phyloP scores from a whole-genome alignment of 345 rosid genomes.

The Lenwebbia sp. region DNA sequence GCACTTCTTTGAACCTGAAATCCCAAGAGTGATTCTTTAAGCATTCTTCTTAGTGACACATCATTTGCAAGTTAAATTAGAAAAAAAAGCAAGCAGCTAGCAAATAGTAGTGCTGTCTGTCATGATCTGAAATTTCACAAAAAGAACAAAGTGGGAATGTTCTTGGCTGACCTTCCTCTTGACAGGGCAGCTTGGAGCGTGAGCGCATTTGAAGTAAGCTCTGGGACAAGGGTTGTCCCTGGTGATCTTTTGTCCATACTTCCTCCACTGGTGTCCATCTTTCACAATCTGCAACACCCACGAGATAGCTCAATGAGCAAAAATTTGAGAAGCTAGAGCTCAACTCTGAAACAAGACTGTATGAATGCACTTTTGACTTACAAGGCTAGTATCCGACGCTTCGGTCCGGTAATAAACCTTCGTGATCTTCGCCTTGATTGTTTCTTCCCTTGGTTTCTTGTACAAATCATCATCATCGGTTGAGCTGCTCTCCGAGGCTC shows the following conservation, averaged over 20 bases:
- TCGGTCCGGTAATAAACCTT: slow-evolving; percentile 49
- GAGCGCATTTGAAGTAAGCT: slow-evolving; percentile 94
- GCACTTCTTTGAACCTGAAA: slow-evolving; percentile 89
- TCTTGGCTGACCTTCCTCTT: slow-evolving; percentile 63
- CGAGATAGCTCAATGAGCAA: neutral
- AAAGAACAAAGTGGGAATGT: neutral
- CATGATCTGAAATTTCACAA: neutral
- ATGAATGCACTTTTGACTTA: slow-evolving; percentile 7
- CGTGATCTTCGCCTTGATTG: slow-evolving; percentile 54
- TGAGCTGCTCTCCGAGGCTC: slow-evolving; percentile 77
- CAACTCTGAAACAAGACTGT: neutral
- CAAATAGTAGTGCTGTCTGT: neutral
- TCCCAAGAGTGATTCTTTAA: neutral
- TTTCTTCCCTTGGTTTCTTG: slow-evolving; percentile 64
- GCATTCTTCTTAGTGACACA: neutral
- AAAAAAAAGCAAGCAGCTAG: neutral
- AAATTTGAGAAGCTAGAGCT: neutral
- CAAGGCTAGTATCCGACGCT: slow-evolving; percentile 61
- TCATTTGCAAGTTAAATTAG: neutral
- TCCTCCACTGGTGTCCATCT: slow-evolving; percentile 99
- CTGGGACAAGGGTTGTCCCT: slow-evolving; percentile 96
- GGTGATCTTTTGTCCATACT: slow-evolving; percentile 97
- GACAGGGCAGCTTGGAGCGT: slow-evolving; percentile 90
- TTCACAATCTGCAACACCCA: slow-evolving; percentile 42
- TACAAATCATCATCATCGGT: slow-evolving; percentile 52